These are phyloP conservation scores for Rosa lucieae DNA, from an alignment of 306 rosid species.

Conservation along the genomic window DNA sequence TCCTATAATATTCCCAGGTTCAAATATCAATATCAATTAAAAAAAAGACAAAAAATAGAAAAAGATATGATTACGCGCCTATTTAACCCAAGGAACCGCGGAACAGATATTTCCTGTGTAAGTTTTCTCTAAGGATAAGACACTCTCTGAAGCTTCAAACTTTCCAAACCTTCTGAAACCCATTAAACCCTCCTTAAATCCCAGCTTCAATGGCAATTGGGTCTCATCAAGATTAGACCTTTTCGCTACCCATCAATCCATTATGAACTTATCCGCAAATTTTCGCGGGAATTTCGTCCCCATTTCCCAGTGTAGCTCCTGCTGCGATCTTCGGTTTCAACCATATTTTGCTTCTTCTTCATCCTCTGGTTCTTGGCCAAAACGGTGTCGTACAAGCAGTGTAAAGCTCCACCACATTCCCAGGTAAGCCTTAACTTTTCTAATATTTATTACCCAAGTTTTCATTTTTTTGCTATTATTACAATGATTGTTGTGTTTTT, in stretches of 20 bases:
- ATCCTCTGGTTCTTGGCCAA: slow-evolving; percentile 18
- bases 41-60: slow-evolving; percentile 40
- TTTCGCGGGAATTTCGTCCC: slow-evolving; percentile 57
- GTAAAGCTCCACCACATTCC: slow-evolving; percentile 37
- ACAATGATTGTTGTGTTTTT: neutral
- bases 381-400: slow-evolving; percentile 29
- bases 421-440: slow-evolving; percentile 36
- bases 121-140: slow-evolving; percentile 11
- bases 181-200: neutral
- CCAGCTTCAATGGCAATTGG: slow-evolving; percentile 52
- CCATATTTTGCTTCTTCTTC: slow-evolving; percentile 35
- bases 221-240: slow-evolving; percentile 41
- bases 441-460: neutral
- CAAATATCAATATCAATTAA: slow-evolving; percentile 6
- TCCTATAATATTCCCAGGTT: neutral
- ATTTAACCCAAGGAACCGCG: slow-evolving; percentile 18
- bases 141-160: neutral
- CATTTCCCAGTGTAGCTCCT: slow-evolving; percentile 57
- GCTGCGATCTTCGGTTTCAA: slow-evolving; percentile 61
- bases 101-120: slow-evolving; percentile 34
- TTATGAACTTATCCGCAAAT: slow-evolving; percentile 59
- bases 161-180: neutral
- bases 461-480: slow-evolving; percentile 1
- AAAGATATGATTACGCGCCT: slow-evolving; percentile 45
- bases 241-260: slow-evolving; percentile 3